Percentiles rank a stretch among this genome's conserved stretches.
Evolutionary conservation across 140 eudicot genomes (phyloP).

Genomic region (Cichorium intybus): DNA sequence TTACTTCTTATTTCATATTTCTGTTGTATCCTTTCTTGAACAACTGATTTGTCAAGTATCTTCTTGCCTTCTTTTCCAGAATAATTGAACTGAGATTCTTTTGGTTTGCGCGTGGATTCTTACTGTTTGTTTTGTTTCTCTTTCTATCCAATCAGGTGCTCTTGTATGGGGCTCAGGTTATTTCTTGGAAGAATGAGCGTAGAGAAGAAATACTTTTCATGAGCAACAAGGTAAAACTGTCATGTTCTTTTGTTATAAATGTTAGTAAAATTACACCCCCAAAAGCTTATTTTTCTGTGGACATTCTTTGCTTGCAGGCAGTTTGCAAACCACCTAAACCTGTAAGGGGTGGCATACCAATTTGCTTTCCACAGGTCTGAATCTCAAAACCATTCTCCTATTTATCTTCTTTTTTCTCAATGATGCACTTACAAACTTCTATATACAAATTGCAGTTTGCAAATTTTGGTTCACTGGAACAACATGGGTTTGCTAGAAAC

Average conservation of each 20-base stretch:
- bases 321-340: conserved; percentile 69
- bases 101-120: background rate
- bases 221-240: conserved; percentile 73
- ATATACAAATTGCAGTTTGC: conserved; percentile 52
- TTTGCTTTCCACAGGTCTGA: conserved; percentile 90
- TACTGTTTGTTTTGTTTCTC: conserved; percentile 3
- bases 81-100: background rate
- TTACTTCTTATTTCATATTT: background rate
- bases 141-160: conserved; percentile 48
- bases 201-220: conserved; percentile 83
- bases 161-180: conserved; percentile 83
- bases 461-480: conserved; percentile 79
- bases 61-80: conserved; percentile 1
- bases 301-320: conserved; percentile 37
- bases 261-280: background rate
- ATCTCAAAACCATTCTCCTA: background rate
- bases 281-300: background rate
- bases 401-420: background rate
- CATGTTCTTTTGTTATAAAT: conserved; percentile 8
- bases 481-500: conserved; percentile 89
- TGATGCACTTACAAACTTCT: conserved; percentile 22
- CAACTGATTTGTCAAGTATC: conserved; percentile 6
- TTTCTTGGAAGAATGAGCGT: conserved; percentile 89
- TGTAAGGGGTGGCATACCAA: conserved; percentile 77
- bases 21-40: conserved; percentile 9